Base-by-base conservation (phyloP, 345 rosid genomes). In the Aethionema arabicum region DNA sequence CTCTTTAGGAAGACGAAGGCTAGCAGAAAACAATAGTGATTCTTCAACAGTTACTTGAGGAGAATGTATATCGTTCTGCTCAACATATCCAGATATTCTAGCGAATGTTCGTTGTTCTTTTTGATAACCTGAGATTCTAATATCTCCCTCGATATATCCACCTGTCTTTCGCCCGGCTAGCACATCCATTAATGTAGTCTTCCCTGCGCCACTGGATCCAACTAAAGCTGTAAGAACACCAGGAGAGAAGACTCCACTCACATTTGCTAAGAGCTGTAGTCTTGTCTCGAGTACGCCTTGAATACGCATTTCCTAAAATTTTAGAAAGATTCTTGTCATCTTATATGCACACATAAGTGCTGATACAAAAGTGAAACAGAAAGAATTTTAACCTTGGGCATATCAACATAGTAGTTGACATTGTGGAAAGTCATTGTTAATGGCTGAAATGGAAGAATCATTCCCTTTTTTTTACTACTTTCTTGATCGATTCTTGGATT, bases 121-220 rank as follows among this genome's bases (percentile, higher is more conserved):
- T 43, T 83, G 80, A 57, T 80, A 71, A 51, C 98, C 96, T 6
- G 96, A 86, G 72, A 91, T 80, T 83, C 52, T 84, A 52, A 91
- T 82, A 14, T 84, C 87, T 53, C 98, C 98, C 74, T 88, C 95
- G 31, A 76, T 82, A 68, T 84, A 88, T 63, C 98, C 98, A 54
- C 98, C 92, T 13, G 96, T 91, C 79, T 91, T 91, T 64, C 96
- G 78, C 54, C 98, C 98, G 3, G 96, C 95, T 39, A 91, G 96
- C 31, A 91, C 98, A 74, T 91, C 98, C 98, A 91, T 86, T 71
- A 91, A 74, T 49, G 98, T 91, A 40, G 98, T 91, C 76, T 91
- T 91, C 4, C 98, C 98, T 0, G 96, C 98, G 64, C 98, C 98
- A 58, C 98, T 91, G 29, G 98, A 79, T 68, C 98, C 98, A 64